Evolutionary conservation across 2,329 filamentous ascomycete species (phyloP).

Genomic region (Fusarium setosum): DNA sequence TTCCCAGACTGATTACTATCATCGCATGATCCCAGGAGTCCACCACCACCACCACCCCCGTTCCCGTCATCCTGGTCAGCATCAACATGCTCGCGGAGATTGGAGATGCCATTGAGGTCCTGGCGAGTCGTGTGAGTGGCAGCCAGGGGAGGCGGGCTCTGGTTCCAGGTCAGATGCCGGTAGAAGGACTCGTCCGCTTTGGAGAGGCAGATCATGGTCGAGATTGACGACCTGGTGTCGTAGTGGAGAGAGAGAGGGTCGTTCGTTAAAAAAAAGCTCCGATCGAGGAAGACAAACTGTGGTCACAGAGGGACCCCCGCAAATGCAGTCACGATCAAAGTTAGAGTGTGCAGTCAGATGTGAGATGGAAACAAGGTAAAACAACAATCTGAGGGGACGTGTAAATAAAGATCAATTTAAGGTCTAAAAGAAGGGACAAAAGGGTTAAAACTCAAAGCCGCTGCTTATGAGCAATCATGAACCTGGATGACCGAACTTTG

Average conservation of each 20-base stretch:
- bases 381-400: not conserved
- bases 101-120: conserved; percentile 66
- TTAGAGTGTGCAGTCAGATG: conserved; percentile 1
- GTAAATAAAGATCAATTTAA: not conserved
- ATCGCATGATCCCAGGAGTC: conserved; percentile 35
- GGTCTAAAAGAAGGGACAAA: conserved; percentile 24
- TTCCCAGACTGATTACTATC: conserved; percentile 40
- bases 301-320: conserved; percentile 18
- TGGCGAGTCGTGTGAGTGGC: conserved; percentile 63
- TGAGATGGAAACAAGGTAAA: not conserved
- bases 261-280: too few relatives aligned
- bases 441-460: conserved; percentile 25
- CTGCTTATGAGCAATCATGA: conserved; percentile 1
- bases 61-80: conserved; percentile 48
- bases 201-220: conserved; percentile 63
- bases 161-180: conserved; percentile 63
- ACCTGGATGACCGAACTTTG: conserved; percentile 3
- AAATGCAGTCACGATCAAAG: conserved; percentile 4
- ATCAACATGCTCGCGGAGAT: conserved; percentile 57
- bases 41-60: conserved; percentile 39
- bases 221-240: not conserved
- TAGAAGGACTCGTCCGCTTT: conserved; percentile 63
- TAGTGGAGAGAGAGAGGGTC: too few relatives aligned
- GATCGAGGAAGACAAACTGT: not conserved
- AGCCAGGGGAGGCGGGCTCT: conserved; percentile 62